Percentiles rank a stretch among this genome's conserved stretches.
Conservation (phyloP, 371 early-diverging fungal species). For the Mucor piriformis region DNA sequence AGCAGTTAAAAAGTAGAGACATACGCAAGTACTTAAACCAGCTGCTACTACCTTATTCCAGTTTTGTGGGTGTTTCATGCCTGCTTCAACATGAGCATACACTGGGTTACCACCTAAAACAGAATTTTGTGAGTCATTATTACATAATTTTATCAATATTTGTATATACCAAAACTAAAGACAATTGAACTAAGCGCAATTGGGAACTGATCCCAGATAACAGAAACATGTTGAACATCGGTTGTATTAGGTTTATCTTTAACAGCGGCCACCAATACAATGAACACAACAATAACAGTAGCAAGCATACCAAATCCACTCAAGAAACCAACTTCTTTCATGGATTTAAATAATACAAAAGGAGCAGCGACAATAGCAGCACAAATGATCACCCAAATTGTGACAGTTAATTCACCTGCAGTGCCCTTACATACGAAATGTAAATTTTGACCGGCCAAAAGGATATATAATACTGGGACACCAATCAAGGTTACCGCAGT, state of each 20-base stretch:
- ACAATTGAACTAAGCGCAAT: conserved; percentile 63
- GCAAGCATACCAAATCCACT: conserved; percentile 34
- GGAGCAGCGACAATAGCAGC: conserved; percentile 67
- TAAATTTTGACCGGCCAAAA: conserved; percentile 70
- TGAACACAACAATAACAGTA: conserved; percentile 32
- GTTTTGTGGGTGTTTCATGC: conserved; percentile 76
- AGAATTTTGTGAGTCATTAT: background rate
- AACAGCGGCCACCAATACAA: conserved; percentile 25
- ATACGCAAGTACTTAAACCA: conserved; percentile 71
- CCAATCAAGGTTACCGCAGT: conserved; percentile 68
- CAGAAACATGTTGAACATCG: conserved; percentile 34
- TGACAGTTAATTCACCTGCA: conserved; percentile 32
- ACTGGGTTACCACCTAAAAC: conserved; percentile 35
- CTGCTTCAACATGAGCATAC: conserved; percentile 73
- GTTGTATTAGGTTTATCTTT: conserved; percentile 15
- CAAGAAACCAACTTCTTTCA: conserved; percentile 76
- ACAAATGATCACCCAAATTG: conserved; percentile 68
- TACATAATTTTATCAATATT: background rate
- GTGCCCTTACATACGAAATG: conserved; percentile 44
- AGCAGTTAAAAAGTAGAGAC: conserved; percentile 78
- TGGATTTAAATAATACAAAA: conserved; percentile 68
- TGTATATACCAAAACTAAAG: conserved; percentile 55
- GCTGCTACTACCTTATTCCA: conserved; percentile 75
- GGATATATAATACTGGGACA: conserved; percentile 74
- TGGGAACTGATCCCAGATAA: conserved; percentile 59